phyloP scores from a whole-genome alignment of 2,329 filamentous ascomycete species.

The Verticillium isaacii region DNA sequence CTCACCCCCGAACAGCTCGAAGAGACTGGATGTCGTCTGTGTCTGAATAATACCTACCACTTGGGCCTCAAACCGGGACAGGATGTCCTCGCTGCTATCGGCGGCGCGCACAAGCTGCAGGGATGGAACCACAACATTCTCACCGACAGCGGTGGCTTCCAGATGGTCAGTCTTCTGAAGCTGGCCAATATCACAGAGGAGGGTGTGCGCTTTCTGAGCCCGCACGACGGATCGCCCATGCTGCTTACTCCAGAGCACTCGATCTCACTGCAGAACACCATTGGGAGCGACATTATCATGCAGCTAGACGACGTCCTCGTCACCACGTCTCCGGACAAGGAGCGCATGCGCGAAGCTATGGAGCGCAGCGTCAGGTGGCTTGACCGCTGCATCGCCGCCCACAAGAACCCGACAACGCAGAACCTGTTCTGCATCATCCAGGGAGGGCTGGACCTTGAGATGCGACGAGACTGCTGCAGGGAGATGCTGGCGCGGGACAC shows the following conservation, averaged over 20 bases:
- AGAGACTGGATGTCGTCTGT: constrained; percentile 81
- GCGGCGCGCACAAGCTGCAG: constrained; percentile 90
- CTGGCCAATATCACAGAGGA: constrained; percentile 93
- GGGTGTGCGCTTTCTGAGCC: constrained; percentile 91
- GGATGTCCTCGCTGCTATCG: constrained; percentile 77
- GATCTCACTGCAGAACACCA: constrained; percentile 91
- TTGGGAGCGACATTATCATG: constrained; percentile 99
- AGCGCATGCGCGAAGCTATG: constrained; percentile 91
- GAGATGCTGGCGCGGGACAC: constrained; percentile 90
- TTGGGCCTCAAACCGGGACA: constrained; percentile 92
- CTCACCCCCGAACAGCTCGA: constrained; percentile 89
- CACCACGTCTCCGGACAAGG: constrained; percentile 85
- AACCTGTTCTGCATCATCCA: constrained; percentile 99
- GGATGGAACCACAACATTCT: constrained; percentile 94
- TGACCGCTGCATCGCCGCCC: constrained; percentile 87
- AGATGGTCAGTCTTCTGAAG: constrained; percentile 96
- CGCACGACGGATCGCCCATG: constrained; percentile 94
- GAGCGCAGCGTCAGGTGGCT: constrained; percentile 91
- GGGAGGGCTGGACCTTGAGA: constrained; percentile 82
- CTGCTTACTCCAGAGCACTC: constrained; percentile 96
- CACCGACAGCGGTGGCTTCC: constrained; percentile 82
- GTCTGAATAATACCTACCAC: constrained; percentile 98
- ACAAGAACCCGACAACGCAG: constrained; percentile 75
- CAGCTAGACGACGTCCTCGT: constrained; percentile 97
- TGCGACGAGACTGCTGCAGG: constrained; percentile 76